Evolutionary conservation across 2,329 filamentous ascomycete genomes (phyloP).

Genomic region (Ophiostoma australiae): DNA sequence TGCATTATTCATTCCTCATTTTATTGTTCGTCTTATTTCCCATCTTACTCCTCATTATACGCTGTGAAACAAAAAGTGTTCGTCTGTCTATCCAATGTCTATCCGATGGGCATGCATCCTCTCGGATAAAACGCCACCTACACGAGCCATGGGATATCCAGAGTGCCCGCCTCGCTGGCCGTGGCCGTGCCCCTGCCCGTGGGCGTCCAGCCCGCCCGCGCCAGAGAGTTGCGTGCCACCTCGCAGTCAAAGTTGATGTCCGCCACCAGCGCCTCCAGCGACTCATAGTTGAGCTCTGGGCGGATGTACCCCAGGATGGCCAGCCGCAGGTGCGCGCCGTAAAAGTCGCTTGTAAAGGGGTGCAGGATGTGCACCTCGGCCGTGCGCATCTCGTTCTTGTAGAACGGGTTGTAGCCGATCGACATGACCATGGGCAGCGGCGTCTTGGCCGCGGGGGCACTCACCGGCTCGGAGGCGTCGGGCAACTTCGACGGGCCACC

Average conservation of each 20-base stretch:
- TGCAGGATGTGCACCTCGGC: slow-evolving; percentile 90
- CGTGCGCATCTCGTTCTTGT: slow-evolving; percentile 80
- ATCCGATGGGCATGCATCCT: too few species aligned
- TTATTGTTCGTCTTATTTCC: too few species aligned
- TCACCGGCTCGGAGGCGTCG: slow-evolving; percentile 33
- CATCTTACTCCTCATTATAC: neutral
- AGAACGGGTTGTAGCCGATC: slow-evolving; percentile 96
- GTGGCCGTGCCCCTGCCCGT: neutral
- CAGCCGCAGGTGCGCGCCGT: slow-evolving; percentile 72
- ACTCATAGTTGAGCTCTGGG: slow-evolving; percentile 82
- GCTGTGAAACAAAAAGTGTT: neutral
- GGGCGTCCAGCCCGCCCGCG: slow-evolving; percentile 56
- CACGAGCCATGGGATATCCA: slow-evolving; percentile 20
- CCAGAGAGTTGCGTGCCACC: slow-evolving; percentile 70
- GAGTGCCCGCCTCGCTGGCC: slow-evolving; percentile 11
- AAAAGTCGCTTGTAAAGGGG: slow-evolving; percentile 74
- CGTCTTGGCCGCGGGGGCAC: slow-evolving; percentile 34
- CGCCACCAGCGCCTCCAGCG: slow-evolving; percentile 73
- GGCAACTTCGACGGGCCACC: slow-evolving; percentile 23
- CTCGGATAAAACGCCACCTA: neutral
- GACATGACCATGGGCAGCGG: slow-evolving; percentile 74
- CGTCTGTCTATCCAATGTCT: too few species aligned
- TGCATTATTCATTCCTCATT: too few species aligned
- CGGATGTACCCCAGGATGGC: slow-evolving; percentile 82
- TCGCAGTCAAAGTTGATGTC: slow-evolving; percentile 88